Percentiles rank a stretch among this genome's conserved stretches.
Evolutionary conservation across 1,139 yeast species (phyloP).

Genomic region (Lodderomyces pseudojiufengensis): DNA sequence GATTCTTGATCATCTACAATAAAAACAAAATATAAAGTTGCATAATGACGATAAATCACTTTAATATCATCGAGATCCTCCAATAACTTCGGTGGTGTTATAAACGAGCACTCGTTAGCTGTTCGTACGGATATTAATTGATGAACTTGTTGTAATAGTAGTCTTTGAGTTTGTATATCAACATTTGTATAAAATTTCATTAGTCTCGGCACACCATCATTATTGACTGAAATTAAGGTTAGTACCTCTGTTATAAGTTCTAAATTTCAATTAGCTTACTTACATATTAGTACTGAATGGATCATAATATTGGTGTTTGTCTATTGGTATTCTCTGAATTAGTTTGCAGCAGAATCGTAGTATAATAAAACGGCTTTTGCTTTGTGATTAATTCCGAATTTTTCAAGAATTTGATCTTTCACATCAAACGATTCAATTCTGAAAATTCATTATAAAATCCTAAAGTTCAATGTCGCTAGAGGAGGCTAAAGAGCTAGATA

Average conservation of each 20-base stretch:
- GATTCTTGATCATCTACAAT: conserved; percentile 95
- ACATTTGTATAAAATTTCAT: conserved; percentile 92
- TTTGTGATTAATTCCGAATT: not conserved
- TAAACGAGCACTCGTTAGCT: conserved; percentile 72
- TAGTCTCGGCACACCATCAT: conserved; percentile 87
- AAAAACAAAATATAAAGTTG: conserved; percentile 90
- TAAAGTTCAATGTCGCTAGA: conserved; percentile 11
- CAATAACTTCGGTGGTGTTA: conserved; percentile 73
- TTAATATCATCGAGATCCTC: conserved; percentile 76
- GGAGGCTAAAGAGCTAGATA: conserved; percentile 29
- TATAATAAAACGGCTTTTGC: not conserved
- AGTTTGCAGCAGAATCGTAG: not conserved
- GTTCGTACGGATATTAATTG: conserved; percentile 66
- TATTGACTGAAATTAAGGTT: conserved; percentile 57
- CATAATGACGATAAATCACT: conserved; percentile 91
- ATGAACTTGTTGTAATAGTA: conserved; percentile 70
- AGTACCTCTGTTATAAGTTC: conserved; percentile 6
- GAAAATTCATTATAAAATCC: not conserved
- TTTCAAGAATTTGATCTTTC: not conserved
- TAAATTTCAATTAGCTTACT: too few relatives aligned
- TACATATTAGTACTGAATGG: conserved; percentile 84
- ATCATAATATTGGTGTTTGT: conserved; percentile 61
- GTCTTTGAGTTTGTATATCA: conserved; percentile 69
- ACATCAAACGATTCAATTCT: too few relatives aligned
- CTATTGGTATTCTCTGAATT: too few relatives aligned